phyloP scores from a whole-genome alignment of 345 rosid genomes.

The Tarenaya hassleriana region DNA sequence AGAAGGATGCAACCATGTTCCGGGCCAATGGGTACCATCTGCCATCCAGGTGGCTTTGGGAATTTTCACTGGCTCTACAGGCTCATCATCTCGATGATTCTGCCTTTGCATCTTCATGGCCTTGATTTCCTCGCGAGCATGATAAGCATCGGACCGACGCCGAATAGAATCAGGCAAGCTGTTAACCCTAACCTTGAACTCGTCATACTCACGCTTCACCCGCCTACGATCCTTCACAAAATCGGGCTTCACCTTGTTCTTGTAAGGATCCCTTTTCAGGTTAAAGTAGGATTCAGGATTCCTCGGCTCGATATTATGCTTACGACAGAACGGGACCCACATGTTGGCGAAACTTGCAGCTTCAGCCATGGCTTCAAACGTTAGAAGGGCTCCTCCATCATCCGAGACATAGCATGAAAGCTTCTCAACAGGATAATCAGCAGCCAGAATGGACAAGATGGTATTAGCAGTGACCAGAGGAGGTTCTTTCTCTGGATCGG shows the following conservation, averaged over 20 bases:
- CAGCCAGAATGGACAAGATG: conserved; percentile 90
- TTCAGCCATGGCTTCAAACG: conserved; percentile 99
- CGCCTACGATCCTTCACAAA: conserved; percentile 92
- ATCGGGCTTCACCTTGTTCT: conserved; percentile 78
- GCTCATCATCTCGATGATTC: conserved; percentile 60
- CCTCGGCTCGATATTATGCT: conserved; percentile 91
- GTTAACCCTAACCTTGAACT: conserved; percentile 91
- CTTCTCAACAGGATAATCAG: conserved; percentile 90
- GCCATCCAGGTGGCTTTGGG: conserved; percentile 99
- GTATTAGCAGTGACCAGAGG: conserved; percentile 98
- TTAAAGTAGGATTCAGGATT: conserved; percentile 93
- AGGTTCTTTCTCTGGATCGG: conserved; percentile 98
- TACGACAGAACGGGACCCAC: conserved; percentile 98
- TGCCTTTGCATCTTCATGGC: conserved; percentile 89
- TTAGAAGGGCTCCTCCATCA: conserved; percentile 95
- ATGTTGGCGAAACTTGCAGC: conserved; percentile 94
- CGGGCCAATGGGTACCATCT: conserved; percentile 99
- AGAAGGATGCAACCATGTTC: conserved; percentile 70
- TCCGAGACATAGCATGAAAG: conserved; percentile 98
- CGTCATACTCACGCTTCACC: conserved; percentile 94
- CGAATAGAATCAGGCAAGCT: conserved; percentile 94
- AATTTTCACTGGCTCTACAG: conserved; percentile 65
- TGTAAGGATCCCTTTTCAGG: conserved; percentile 93
- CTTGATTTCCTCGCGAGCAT: conserved; percentile 94
- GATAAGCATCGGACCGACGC: conserved; percentile 90